Evolutionary conservation across 2,329 filamentous ascomycete species (phyloP).

Genomic region (Calonectria multiphialidica): DNA sequence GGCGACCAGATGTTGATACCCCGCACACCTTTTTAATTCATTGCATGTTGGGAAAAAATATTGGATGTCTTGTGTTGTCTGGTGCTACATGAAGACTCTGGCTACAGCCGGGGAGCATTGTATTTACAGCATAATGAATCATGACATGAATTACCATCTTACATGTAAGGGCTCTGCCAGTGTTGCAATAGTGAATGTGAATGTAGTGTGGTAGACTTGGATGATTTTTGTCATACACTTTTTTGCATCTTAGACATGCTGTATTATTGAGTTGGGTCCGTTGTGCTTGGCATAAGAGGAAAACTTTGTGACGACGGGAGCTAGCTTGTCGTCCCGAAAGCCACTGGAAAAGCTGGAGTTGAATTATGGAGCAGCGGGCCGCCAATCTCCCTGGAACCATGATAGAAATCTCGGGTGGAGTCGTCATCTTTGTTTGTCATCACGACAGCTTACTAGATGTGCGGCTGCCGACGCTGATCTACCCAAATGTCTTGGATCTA

Average conservation of each 20-base stretch:
- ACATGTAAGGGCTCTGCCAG: background rate
- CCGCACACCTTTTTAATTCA: conserved; percentile 13
- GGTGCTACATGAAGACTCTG: background rate
- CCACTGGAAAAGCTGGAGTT: background rate
- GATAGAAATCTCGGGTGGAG: background rate
- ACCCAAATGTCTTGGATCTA: background rate
- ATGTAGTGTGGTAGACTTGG: background rate
- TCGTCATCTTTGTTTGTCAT: background rate
- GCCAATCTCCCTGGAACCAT: background rate
- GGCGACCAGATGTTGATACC: conserved; percentile 25
- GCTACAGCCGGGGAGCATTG: background rate
- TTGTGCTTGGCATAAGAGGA: background rate
- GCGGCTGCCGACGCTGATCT: background rate
- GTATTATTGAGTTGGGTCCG: background rate
- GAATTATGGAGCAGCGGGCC: background rate
- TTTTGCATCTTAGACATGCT: no score
- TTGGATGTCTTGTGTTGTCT: background rate
- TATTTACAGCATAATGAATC: background rate
- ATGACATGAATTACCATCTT: conserved; percentile 6
- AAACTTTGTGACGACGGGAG: background rate
- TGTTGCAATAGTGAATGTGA: background rate
- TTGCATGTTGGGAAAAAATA: background rate
- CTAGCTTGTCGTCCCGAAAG: background rate
- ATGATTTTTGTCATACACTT: no score
- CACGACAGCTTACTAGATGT: background rate